Percentiles rank a stretch among this genome's conserved stretches.
phyloP scores from a whole-genome alignment of 805 yeast species.

The Starmerella sp. region DNA sequence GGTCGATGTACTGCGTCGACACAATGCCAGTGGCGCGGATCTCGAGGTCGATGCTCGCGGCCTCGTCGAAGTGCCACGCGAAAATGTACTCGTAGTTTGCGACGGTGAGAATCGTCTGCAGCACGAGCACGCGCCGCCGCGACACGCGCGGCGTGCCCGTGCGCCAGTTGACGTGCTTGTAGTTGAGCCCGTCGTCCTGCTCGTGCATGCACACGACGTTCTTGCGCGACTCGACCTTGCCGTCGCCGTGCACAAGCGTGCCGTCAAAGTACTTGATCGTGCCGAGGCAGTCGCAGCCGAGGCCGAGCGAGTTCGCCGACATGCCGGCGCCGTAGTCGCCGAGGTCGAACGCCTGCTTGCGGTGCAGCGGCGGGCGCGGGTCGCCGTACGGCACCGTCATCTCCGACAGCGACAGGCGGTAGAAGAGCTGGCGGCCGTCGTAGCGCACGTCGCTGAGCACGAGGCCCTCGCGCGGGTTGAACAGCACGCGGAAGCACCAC shows the following conservation, averaged over 20 bases:
- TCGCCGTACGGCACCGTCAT: slow-evolving; percentile 85
- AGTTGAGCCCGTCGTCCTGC: slow-evolving; percentile 67
- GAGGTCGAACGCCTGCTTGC: slow-evolving; percentile 76
- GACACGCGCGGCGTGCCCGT: slow-evolving; percentile 60
- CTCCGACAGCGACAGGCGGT: slow-evolving; percentile 62
- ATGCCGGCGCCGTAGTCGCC: slow-evolving; percentile 78
- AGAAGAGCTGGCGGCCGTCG: slow-evolving; percentile 64
- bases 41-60: slow-evolving; percentile 64
- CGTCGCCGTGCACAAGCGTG: slow-evolving; percentile 42
- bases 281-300: slow-evolving; percentile 78
- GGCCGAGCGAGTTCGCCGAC: slow-evolving; percentile 51
- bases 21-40: slow-evolving; percentile 77
- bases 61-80: slow-evolving; percentile 61
- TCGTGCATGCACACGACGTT: slow-evolving; percentile 73
- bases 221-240: slow-evolving; percentile 51
- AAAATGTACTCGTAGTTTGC: slow-evolving; percentile 72
- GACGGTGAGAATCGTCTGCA: slow-evolving; percentile 73
- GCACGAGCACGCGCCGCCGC: slow-evolving; percentile 68
- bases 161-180: slow-evolving; percentile 69
- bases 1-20: slow-evolving; percentile 74
- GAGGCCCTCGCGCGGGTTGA: slow-evolving; percentile 68
- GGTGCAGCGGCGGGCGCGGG: slow-evolving; percentile 68
- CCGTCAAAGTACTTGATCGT: slow-evolving; percentile 63
- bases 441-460: slow-evolving; percentile 60
- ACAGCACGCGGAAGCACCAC: slow-evolving; percentile 63